phyloP scores from a whole-genome alignment of 371 early-diverging fungal genomes.

The Apophysomyces trapeziformis region DNA sequence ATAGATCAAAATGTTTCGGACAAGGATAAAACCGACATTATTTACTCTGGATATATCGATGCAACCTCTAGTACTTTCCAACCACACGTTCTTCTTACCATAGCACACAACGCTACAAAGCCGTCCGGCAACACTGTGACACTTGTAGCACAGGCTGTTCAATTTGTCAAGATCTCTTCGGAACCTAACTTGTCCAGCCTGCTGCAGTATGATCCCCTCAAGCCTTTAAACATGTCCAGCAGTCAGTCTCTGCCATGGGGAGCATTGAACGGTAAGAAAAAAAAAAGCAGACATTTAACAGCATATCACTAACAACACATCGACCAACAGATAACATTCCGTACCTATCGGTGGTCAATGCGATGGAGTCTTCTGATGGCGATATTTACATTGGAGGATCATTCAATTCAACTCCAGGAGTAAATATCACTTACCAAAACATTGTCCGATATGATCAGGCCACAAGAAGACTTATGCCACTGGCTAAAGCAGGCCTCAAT shows the following conservation, averaged over 20 bases:
- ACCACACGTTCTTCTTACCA: constrained; percentile 49
- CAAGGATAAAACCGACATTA: constrained; percentile 32
- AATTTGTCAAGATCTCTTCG: constrained; percentile 58
- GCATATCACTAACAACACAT: neutral
- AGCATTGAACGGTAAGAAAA: constrained; percentile 24
- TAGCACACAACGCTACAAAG: constrained; percentile 32
- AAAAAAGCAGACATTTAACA: neutral
- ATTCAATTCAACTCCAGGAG: constrained; percentile 27
- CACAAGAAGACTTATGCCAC: constrained; percentile 22
- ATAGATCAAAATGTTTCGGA: constrained; percentile 31
- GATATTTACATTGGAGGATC: constrained; percentile 42
- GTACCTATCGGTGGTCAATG: constrained; percentile 38
- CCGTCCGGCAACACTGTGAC: constrained; percentile 28
- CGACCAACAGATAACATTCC: constrained; percentile 46
- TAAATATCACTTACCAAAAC: constrained; percentile 29
- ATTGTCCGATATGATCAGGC: constrained; percentile 30
- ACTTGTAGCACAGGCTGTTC: constrained; percentile 56
- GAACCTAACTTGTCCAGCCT: constrained; percentile 29
- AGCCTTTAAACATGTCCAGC: constrained; percentile 14
- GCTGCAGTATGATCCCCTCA: constrained; percentile 31
- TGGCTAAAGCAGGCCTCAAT: constrained; percentile 28
- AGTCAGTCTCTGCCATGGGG: constrained; percentile 25
- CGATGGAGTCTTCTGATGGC: constrained; percentile 33
- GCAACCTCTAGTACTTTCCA: constrained; percentile 45
- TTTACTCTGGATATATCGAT: constrained; percentile 57